Conservation (phyloP, 202 grass and related monocot species). For the Brachypodium distachyon region DNA sequence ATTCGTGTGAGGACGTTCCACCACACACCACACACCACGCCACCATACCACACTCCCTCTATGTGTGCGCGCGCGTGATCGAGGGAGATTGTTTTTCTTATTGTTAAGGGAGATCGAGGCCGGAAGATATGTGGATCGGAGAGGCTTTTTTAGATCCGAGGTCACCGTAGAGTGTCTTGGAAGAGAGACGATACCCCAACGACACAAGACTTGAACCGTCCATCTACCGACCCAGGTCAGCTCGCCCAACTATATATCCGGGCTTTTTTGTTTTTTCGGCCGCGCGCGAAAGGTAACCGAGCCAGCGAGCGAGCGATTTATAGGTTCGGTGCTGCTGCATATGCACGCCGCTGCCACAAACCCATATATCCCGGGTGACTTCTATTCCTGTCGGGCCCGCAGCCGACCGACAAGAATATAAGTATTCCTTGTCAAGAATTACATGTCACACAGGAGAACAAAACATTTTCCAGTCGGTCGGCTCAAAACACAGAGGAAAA, state of each 20-base stretch:
- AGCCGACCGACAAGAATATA: too few relatives aligned
- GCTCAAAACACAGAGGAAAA: too few relatives aligned
- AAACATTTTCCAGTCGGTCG: too few relatives aligned
- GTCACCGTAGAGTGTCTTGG: conserved; percentile 91
- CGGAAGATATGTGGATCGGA: background rate
- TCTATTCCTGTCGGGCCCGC: too few relatives aligned
- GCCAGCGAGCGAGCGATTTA: background rate
- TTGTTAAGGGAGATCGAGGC: background rate
- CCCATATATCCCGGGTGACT: too few relatives aligned
- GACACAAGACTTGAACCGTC: conserved; percentile 38
- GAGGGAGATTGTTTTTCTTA: background rate
- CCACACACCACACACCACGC: conserved; percentile 30
- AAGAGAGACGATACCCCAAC: conserved; percentile 75
- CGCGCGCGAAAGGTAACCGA: background rate
- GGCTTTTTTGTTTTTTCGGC: too few relatives aligned
- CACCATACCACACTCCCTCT: background rate
- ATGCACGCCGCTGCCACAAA: too few relatives aligned
- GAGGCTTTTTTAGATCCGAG: conserved; percentile 45
- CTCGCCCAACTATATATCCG: background rate
- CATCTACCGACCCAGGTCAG: conserved; percentile 26
- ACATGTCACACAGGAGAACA: too few relatives aligned
- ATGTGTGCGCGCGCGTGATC: background rate
- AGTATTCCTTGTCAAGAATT: too few relatives aligned
- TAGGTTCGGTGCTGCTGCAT: background rate
- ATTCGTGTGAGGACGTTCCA: conserved; percentile 64